A percentile compares a stretch with the other conserved stretches of the same genome.
These are phyloP conservation scores for Lithocarpus polystachyus DNA, from an alignment of 306 rosid species.

Conservation along the genomic window DNA sequence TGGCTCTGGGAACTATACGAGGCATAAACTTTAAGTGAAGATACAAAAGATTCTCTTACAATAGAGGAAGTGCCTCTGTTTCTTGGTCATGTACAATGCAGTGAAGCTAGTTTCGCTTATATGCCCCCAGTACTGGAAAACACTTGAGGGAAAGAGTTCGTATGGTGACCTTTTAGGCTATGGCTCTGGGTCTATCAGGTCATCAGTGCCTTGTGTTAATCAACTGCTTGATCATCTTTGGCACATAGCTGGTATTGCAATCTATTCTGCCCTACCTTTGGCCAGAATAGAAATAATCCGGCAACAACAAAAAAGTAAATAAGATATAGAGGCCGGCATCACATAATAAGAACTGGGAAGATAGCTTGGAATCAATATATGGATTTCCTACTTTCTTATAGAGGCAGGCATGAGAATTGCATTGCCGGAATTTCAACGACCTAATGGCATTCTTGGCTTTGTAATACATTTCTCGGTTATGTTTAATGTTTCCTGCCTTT, in stretches of 20 bases:
- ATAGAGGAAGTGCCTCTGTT: constrained; percentile 11
- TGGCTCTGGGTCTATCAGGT: neutral
- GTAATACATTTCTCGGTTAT: too few species aligned
- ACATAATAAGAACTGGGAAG: neutral
- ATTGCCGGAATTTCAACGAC: too few species aligned
- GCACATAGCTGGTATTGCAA: neutral
- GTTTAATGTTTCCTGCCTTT: too few species aligned
- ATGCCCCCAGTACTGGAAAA: constrained; percentile 44
- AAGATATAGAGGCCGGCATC: neutral
- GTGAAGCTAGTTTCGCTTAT: constrained; percentile 30
- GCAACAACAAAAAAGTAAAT: too few species aligned
- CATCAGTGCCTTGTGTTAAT: neutral
- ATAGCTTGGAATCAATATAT: neutral
- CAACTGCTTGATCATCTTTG: neutral
- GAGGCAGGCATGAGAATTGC: neutral
- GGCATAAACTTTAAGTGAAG: constrained; percentile 8
- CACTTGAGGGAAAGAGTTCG: constrained; percentile 34
- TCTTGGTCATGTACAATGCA: constrained; percentile 10
- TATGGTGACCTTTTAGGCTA: neutral
- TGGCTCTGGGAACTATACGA: constrained; percentile 13
- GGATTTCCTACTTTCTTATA: neutral
- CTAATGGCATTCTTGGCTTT: too few species aligned
- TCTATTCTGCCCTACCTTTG: neutral
- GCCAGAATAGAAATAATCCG: too few species aligned
- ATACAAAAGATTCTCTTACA: neutral